Conservation (phyloP, 371 early-diverging fungal genomes). For the Rhizopus sp. region DNA sequence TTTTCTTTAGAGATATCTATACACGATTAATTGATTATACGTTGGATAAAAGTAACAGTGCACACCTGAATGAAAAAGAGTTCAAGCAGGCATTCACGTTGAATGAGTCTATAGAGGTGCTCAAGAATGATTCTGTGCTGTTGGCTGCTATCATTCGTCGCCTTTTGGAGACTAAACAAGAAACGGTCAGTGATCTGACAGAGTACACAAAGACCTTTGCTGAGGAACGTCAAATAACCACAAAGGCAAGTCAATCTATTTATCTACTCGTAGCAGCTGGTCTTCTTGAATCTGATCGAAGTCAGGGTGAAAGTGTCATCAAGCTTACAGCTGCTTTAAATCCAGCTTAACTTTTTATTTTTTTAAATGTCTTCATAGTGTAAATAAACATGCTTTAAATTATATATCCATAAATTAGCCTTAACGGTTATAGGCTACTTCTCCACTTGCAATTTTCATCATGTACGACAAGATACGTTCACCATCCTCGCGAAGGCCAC, state of each 20-base stretch:
- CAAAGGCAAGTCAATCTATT: background rate
- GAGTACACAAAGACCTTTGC: background rate
- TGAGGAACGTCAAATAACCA: background rate
- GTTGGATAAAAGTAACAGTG: background rate
- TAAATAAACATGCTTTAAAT: too few species aligned
- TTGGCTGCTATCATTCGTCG: background rate
- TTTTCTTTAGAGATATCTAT: background rate
- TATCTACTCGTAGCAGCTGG: background rate
- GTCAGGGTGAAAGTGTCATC: background rate
- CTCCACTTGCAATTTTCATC: slow-evolving; percentile 61
- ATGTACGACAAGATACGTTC: slow-evolving; percentile 60
- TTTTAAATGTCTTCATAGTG: background rate
- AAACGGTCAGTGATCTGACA: background rate
- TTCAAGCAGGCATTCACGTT: background rate
- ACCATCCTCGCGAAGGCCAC: slow-evolving; percentile 59
- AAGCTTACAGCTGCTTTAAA: background rate
- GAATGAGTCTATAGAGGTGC: background rate
- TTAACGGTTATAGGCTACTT: slow-evolving; percentile 46
- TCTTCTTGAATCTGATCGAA: background rate
- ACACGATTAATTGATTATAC: background rate
- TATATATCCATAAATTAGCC: too few species aligned
- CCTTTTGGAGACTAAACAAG: background rate
- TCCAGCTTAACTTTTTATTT: background rate
- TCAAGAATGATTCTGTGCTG: background rate
- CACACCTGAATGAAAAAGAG: background rate